phyloP scores from a whole-genome alignment of 495 filamentous ascomycete genomes.

The Neurospora sp. region DNA sequence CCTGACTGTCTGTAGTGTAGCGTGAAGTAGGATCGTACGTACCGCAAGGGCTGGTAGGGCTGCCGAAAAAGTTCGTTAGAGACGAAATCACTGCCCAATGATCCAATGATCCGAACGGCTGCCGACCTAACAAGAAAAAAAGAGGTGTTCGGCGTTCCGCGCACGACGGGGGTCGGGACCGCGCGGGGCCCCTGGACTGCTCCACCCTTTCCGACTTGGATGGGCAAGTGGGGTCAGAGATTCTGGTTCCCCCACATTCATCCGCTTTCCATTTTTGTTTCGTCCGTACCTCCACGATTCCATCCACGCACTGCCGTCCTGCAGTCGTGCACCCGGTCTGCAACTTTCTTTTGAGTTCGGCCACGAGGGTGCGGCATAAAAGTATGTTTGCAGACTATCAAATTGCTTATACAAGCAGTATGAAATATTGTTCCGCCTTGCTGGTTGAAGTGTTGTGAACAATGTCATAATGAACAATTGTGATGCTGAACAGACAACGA shows the following conservation, averaged over 20 bases:
- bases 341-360: neutral
- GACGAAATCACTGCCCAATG: neutral
- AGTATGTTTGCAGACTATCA: neutral
- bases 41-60: neutral
- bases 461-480: neutral
- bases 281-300: neutral
- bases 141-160: neutral
- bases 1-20: neutral
- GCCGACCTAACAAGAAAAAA: neutral
- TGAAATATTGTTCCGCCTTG: neutral
- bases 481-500: neutral
- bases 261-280: neutral
- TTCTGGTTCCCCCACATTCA: neutral
- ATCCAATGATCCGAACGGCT: neutral
- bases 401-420: neutral
- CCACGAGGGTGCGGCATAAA: neutral
- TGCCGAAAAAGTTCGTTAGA: neutral
- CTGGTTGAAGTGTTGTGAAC: neutral
- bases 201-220: neutral
- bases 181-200: neutral
- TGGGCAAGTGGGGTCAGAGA: neutral
- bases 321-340: neutral
- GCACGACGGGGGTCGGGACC: neutral
- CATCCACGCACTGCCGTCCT: neutral
- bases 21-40: neutral